Percentiles rank a stretch among this genome's conserved stretches.
Evolutionary conservation across 768 basidiomycete genomes (phyloP).

Genomic region (Lentinula sp.): DNA sequence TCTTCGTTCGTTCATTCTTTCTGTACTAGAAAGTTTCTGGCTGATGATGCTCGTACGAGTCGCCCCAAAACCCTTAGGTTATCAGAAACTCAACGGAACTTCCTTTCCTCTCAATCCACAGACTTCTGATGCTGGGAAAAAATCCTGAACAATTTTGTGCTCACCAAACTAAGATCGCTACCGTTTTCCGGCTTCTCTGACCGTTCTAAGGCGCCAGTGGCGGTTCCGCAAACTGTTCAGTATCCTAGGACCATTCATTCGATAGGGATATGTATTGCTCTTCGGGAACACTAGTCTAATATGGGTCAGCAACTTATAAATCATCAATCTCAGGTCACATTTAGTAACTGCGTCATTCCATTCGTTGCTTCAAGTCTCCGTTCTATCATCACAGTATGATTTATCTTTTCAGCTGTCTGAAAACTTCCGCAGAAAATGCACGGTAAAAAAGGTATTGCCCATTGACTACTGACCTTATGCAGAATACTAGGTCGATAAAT

Average conservation of each 20-base stretch:
- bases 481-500: too few species aligned
- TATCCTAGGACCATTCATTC: not conserved
- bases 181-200: not conserved
- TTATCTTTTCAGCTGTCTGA: not conserved
- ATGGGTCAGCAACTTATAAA: not conserved
- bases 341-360: not conserved
- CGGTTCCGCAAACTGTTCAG: not conserved
- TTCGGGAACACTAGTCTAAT: not conserved
- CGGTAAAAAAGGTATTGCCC: not conserved
- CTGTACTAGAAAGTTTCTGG: not conserved
- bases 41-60: not conserved
- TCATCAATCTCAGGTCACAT: not conserved
- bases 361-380: not conserved
- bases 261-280: not conserved
- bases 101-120: not conserved
- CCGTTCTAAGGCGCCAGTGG: not conserved
- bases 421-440: not conserved
- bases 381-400: not conserved
- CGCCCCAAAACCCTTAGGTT: not conserved
- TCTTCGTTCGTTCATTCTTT: not conserved
- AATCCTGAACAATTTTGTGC: not conserved
- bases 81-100: not conserved
- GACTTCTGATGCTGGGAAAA: not conserved
- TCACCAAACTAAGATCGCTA: not conserved
- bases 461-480: too few species aligned